A percentile compares a stretch with the other conserved stretches of the same genome.
Evolutionary conservation across 768 basidiomycete genomes (phyloP).

Genomic region (Lactarius hengduanensis): DNA sequence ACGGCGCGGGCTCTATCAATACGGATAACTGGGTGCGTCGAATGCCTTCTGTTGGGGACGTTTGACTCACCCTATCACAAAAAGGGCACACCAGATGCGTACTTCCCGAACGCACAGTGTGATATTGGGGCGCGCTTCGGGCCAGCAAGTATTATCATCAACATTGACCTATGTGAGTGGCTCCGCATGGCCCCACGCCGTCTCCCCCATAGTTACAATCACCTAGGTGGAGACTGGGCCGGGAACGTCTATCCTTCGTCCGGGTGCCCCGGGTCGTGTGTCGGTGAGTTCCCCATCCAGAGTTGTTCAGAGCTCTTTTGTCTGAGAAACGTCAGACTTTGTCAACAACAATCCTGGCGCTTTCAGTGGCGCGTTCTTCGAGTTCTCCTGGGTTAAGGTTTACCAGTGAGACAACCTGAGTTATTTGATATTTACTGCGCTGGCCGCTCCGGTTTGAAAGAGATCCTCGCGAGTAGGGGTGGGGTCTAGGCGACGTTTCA

Average conservation of each 20-base stretch:
- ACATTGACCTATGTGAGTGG: constrained; percentile 31
- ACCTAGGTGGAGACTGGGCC: constrained; percentile 30
- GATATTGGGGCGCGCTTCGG: constrained; percentile 37
- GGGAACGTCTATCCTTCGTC: constrained; percentile 23
- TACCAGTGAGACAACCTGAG: constrained; percentile 7
- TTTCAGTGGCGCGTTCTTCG: constrained; percentile 23
- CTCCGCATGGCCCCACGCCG: not conserved
- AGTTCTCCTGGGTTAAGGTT: constrained; percentile 26
- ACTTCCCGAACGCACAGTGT: constrained; percentile 35
- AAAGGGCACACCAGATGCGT: constrained; percentile 30
- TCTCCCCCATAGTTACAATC: not conserved
- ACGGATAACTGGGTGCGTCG: constrained; percentile 29
- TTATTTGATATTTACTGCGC: constrained; percentile 4
- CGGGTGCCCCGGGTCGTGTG: constrained; percentile 29
- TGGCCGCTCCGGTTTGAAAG: not conserved
- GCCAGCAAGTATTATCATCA: constrained; percentile 32
- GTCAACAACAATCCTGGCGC: constrained; percentile 24
- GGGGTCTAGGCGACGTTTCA: not conserved
- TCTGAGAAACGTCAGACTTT: constrained; percentile 7
- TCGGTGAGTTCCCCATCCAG: constrained; percentile 17
- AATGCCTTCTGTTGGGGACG: not conserved
- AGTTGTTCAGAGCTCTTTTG: not conserved
- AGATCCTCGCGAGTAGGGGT: not conserved
- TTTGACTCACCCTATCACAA: not conserved
- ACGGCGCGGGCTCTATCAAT: constrained; percentile 27